These are phyloP conservation scores for Karstenula rhodostoma DNA, from an alignment of 2,329 filamentous ascomycete species.

Conservation along the genomic window DNA sequence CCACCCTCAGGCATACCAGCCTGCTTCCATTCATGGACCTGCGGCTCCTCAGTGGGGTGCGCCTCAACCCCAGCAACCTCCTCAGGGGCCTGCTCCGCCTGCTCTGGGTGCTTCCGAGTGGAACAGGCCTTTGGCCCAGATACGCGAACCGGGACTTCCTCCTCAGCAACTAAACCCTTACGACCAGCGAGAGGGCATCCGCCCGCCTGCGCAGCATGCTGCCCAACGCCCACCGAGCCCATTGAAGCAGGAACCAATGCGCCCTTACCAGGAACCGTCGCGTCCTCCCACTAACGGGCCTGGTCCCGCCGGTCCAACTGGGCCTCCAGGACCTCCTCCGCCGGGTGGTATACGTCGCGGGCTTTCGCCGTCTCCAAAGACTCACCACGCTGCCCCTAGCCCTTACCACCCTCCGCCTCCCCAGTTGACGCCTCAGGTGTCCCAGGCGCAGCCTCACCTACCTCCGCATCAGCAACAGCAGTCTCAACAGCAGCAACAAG, in stretches of 20 bases:
- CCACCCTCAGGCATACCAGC: slow-evolving; percentile 92
- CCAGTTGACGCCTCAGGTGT: slow-evolving; percentile 61
- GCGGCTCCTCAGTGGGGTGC: slow-evolving; percentile 90
- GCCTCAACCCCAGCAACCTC: slow-evolving; percentile 71
- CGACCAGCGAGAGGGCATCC: slow-evolving; percentile 77
- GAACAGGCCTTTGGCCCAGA: slow-evolving; percentile 74
- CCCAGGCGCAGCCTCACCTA: slow-evolving; percentile 55
- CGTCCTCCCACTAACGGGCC: slow-evolving; percentile 58
- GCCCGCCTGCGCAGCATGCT: slow-evolving; percentile 69
- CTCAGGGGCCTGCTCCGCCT: slow-evolving; percentile 70
- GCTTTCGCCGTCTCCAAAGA: slow-evolving; percentile 67
- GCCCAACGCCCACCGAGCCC: slow-evolving; percentile 79
- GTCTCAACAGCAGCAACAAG: slow-evolving; percentile 30
- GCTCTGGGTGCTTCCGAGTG: slow-evolving; percentile 63
- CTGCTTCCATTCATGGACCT: slow-evolving; percentile 80
- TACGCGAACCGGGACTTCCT: slow-evolving; percentile 69
- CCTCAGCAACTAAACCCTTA: slow-evolving; percentile 83
- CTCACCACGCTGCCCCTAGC: slow-evolving; percentile 61
- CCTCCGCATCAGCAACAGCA: slow-evolving; percentile 39
- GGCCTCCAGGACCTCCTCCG: slow-evolving; percentile 52
- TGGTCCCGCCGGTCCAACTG: slow-evolving; percentile 52
- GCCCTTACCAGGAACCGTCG: slow-evolving; percentile 72
- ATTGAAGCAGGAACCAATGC: slow-evolving; percentile 71
- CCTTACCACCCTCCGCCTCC: slow-evolving; percentile 57
- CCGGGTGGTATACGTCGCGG: slow-evolving; percentile 57